phyloP scores from a whole-genome alignment of 169 alveolate species.

The Plasmodium cynomolgi region DNA sequence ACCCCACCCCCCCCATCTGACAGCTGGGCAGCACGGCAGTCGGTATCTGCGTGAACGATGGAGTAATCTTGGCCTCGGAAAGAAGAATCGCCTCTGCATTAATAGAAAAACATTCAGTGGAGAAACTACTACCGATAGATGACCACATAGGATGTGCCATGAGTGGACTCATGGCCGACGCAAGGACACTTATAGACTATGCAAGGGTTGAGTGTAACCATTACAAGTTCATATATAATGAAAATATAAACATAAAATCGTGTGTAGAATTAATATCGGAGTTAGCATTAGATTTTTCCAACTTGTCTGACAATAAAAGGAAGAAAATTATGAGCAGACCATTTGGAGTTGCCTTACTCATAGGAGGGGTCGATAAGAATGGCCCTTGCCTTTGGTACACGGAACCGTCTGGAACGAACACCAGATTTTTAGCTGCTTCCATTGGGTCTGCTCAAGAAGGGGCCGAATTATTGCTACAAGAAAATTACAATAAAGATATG shows the following conservation, averaged over 20 bases:
- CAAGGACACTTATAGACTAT: constrained; percentile 97
- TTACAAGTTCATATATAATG: constrained; percentile 96
- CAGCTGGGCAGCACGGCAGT: constrained; percentile 98
- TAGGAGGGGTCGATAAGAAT: constrained; percentile 96
- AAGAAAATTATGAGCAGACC: constrained; percentile 96
- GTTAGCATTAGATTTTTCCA: constrained; percentile 96
- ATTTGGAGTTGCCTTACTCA: constrained; percentile 97
- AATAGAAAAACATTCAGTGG: constrained; percentile 93
- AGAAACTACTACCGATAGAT: constrained; percentile 96
- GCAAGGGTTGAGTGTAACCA: constrained; percentile 98
- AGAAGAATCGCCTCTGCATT: constrained; percentile 92
- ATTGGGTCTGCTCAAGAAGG: constrained; percentile 97
- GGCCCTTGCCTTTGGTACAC: constrained; percentile 97
- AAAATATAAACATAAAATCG: constrained; percentile 92
- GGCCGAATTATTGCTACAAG: constrained; percentile 96
- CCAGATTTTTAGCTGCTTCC: constrained; percentile 96
- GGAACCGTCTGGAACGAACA: constrained; percentile 98
- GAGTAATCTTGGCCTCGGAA: constrained; percentile 97
- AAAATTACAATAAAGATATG: constrained; percentile 93
- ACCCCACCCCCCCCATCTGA: not conserved
- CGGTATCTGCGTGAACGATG: constrained; percentile 96
- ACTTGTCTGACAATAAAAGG: constrained; percentile 85
- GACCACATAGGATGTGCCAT: constrained; percentile 97
- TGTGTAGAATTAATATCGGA: constrained; percentile 94
- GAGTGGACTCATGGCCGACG: constrained; percentile 99